phyloP scores from a whole-genome alignment of 1,139 yeast species.

The Hemisphaericaspora xylanilytica region DNA sequence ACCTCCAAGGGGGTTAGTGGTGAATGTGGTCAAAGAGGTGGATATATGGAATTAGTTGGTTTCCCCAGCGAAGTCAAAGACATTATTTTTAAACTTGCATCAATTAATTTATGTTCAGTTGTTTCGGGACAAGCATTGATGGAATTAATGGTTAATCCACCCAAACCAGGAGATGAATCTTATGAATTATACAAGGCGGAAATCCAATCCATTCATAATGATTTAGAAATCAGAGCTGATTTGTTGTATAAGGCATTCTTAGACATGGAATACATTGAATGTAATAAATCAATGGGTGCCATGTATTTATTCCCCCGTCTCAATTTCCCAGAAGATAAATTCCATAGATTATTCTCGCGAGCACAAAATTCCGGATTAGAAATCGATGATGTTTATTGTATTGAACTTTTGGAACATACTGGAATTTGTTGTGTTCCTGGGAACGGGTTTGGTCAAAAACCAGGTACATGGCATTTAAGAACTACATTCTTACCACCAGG shows the following conservation, averaged over 20 bases:
- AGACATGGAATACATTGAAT: slow-evolving; percentile 73
- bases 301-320: slow-evolving; percentile 93
- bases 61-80: slow-evolving; percentile 68
- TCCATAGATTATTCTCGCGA: slow-evolving; percentile 53
- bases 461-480: slow-evolving; percentile 86
- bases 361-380: slow-evolving; percentile 56
- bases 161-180: slow-evolving; percentile 72
- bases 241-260: slow-evolving; percentile 67
- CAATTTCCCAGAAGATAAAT: slow-evolving; percentile 48
- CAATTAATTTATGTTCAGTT: slow-evolving; percentile 88
- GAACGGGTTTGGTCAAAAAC: slow-evolving; percentile 90
- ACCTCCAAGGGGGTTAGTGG: slow-evolving; percentile 97
- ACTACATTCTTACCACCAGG: slow-evolving; percentile 98
- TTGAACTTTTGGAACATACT: slow-evolving; percentile 76
- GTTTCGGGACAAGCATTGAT: slow-evolving; percentile 92
- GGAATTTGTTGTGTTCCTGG: slow-evolving; percentile 99
- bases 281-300: slow-evolving; percentile 93
- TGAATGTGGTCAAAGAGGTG: slow-evolving; percentile 99
- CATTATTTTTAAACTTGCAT: slow-evolving; percentile 77
- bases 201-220: slow-evolving; percentile 55
- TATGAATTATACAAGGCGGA: slow-evolving; percentile 65
- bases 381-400: slow-evolving; percentile 87
- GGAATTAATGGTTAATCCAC: slow-evolving; percentile 93
- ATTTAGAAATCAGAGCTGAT: slow-evolving; percentile 62
- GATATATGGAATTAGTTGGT: slow-evolving; percentile 92